These are phyloP conservation scores for Petasospora fabianii DNA, from an alignment of 1,139 yeast genomes.

Conservation along the genomic window DNA sequence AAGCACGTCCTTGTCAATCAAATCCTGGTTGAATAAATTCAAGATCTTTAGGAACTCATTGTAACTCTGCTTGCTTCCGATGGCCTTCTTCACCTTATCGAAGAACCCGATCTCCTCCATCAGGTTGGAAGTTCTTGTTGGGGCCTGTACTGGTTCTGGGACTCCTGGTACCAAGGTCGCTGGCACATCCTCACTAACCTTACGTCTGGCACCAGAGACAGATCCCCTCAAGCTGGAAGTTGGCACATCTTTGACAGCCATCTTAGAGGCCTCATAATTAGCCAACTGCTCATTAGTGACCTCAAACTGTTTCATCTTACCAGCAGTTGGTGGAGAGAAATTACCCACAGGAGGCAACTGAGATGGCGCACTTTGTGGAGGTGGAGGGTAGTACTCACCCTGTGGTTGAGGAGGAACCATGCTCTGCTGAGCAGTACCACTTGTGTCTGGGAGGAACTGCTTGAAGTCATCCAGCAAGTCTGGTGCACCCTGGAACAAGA, in stretches of 20 bases:
- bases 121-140: constrained; percentile 56
- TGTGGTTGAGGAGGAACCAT: constrained; percentile 11
- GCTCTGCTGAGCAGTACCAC: constrained; percentile 28
- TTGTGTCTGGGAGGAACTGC: constrained; percentile 91
- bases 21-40: constrained; percentile 83
- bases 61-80: constrained; percentile 86
- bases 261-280: constrained; percentile 16
- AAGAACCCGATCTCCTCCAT: constrained; percentile 86
- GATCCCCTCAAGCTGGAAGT: constrained; percentile 16
- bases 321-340: constrained; percentile 71
- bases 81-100: constrained; percentile 85
- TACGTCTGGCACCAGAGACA: constrained; percentile 23
- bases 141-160: constrained; percentile 81
- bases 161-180: constrained; percentile 82
- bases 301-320: constrained; percentile 20
- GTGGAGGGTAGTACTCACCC: constrained; percentile 11
- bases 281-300: constrained; percentile 13
- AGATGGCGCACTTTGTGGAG: constrained; percentile 26
- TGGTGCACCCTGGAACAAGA: constrained; percentile 87
- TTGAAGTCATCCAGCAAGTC: constrained; percentile 92
- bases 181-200: constrained; percentile 34
- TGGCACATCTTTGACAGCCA: constrained; percentile 31
- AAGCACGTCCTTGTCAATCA: constrained; percentile 77
- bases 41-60: constrained; percentile 86
- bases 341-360: constrained; percentile 95